Evolutionary conservation across 2,329 filamentous ascomycete genomes (phyloP).

Genomic region (Pestalotiopsis fici): DNA sequence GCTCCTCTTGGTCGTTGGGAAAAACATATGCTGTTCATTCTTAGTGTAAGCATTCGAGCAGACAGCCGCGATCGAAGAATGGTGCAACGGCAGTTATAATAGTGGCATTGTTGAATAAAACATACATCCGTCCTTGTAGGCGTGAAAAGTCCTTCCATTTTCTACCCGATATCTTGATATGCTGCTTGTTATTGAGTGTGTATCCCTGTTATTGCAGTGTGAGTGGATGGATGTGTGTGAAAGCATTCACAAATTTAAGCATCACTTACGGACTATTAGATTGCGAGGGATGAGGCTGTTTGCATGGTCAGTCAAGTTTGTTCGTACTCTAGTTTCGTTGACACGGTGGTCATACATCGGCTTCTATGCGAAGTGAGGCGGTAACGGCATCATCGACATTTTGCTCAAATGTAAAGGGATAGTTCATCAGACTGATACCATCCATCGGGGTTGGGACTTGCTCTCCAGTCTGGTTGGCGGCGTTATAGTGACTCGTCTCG

Average conservation of each 20-base stretch:
- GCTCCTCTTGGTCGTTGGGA: constrained; percentile 44
- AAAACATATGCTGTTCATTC: constrained; percentile 42
- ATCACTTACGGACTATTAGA: constrained; percentile 1
- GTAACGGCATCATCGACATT: constrained; percentile 7
- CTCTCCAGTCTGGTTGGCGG: not conserved
- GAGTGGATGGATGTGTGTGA: not conserved
- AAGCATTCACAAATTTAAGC: not conserved
- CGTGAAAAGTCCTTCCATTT: constrained; percentile 46
- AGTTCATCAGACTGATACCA: constrained; percentile 9
- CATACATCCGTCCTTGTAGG: constrained; percentile 48
- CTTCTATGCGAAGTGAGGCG: constrained; percentile 13
- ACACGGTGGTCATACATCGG: constrained; percentile 9
- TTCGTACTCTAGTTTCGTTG: not conserved
- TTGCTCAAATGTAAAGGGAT: constrained; percentile 14
- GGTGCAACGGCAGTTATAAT: not conserved
- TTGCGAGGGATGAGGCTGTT: not conserved
- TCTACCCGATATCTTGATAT: constrained; percentile 22
- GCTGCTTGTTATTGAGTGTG: constrained; percentile 23
- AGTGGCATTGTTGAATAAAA: constrained; percentile 10
- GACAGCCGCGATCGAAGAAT: not conserved
- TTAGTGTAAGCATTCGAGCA: not conserved
- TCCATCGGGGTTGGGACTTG: constrained; percentile 2
- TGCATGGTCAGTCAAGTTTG: not conserved
- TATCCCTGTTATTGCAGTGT: constrained; percentile 15
- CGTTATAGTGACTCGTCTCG: not conserved